These are phyloP conservation scores for Penicillium sp. DNA, from an alignment of 2,329 filamentous ascomycete species.

Conservation along the genomic window DNA sequence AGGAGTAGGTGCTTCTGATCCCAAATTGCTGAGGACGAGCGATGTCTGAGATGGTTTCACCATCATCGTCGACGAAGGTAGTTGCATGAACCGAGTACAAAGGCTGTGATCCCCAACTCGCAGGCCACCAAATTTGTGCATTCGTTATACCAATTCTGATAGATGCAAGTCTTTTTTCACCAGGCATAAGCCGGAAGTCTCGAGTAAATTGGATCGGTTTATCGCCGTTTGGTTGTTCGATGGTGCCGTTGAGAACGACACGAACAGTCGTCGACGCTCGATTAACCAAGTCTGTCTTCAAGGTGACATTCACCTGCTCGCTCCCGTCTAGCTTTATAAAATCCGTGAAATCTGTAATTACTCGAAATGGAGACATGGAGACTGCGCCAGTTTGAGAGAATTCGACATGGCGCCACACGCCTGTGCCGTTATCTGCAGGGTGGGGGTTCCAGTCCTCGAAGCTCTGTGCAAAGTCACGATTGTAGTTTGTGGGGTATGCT, in stretches of 20 bases:
- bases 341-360: constrained; percentile 53
- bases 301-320: constrained; percentile 44
- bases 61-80: constrained; percentile 23
- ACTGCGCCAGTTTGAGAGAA: constrained; percentile 61
- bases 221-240: constrained; percentile 19
- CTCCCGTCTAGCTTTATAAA: constrained; percentile 40
- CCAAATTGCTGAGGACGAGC: constrained; percentile 51
- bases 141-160: constrained; percentile 45
- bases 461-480: constrained; percentile 62
- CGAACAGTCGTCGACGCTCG: constrained; percentile 27
- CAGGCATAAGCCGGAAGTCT: constrained; percentile 43
- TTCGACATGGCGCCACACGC: constrained; percentile 64
- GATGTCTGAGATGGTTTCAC: constrained; percentile 36
- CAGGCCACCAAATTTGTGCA: constrained; percentile 66
- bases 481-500: constrained; percentile 63
- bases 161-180: constrained; percentile 44
- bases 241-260: constrained; percentile 28
- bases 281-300: constrained; percentile 45
- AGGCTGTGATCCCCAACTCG: constrained; percentile 61
- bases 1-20: constrained; percentile 58
- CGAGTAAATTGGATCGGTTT: constrained; percentile 31
- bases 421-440: constrained; percentile 66
- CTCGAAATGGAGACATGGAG: constrained; percentile 48
- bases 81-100: constrained; percentile 50
- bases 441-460: constrained; percentile 68